phyloP scores from a whole-genome alignment of 495 filamentous ascomycete genomes.

The Bathelium albidoporum region DNA sequence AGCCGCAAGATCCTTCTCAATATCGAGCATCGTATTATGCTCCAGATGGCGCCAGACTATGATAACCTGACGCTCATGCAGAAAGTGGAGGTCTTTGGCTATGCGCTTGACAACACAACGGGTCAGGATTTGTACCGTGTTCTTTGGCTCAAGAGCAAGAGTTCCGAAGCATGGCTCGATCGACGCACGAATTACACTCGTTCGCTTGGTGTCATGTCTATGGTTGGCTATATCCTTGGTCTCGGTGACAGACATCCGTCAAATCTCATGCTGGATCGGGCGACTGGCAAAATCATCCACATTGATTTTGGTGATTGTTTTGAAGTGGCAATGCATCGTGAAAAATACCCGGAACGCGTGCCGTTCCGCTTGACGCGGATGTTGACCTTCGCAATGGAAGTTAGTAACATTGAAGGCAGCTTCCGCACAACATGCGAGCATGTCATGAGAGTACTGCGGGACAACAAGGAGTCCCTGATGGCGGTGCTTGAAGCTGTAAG shows the following conservation, averaged over 20 bases:
- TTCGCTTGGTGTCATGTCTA: conserved; percentile 96
- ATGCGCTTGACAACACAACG: conserved; percentile 96
- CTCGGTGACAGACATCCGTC: conserved; percentile 93
- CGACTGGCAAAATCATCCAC: conserved; percentile 92
- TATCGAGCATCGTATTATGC: conserved; percentile 98
- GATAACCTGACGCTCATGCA: conserved; percentile 98
- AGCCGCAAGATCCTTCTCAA: conserved; percentile 94
- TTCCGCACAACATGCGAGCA: conserved; percentile 96
- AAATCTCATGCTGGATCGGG: conserved; percentile 90
- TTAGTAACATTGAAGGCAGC: conserved; percentile 96
- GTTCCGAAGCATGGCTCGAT: conserved; percentile 94
- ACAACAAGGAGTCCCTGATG: conserved; percentile 98
- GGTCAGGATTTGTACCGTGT: conserved; percentile 97
- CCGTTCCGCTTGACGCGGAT: conserved; percentile 96
- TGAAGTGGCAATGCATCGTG: conserved; percentile 98
- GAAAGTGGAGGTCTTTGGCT: conserved; percentile 98
- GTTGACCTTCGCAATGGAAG: conserved; percentile 99
- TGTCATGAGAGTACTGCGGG: conserved; percentile 91
- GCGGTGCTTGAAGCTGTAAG: conserved; percentile 93
- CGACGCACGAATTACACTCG: conserved; percentile 95
- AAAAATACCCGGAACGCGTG: conserved; percentile 96
- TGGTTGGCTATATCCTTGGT: conserved; percentile 97
- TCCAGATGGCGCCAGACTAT: conserved; percentile 99
- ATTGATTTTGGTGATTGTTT: conserved; percentile 99
- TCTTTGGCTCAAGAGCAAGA: conserved; percentile 96